Percentiles rank a stretch among this genome's conserved stretches.
Conservation (phyloP, 768 basidiomycete genomes). For the Dentipellis sp. region DNA sequence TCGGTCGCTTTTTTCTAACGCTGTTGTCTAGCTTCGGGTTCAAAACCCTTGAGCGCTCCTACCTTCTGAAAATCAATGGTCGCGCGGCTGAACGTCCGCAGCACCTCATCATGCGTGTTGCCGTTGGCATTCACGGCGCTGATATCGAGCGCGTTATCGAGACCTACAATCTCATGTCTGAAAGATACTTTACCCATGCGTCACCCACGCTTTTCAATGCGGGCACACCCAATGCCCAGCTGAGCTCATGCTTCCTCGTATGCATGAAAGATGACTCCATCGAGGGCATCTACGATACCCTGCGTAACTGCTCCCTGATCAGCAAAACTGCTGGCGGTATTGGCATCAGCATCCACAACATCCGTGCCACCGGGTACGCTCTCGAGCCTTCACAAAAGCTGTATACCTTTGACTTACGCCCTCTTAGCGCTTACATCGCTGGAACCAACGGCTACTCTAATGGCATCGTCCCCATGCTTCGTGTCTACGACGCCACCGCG, state of each 20-base stretch:
- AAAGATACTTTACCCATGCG: slow-evolving; percentile 97
- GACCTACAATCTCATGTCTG: slow-evolving; percentile 95
- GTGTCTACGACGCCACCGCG: slow-evolving; percentile 95
- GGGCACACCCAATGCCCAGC: slow-evolving; percentile 90
- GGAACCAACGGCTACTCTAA: slow-evolving; percentile 99
- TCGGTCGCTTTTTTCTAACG: neutral
- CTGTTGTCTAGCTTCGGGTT: slow-evolving; percentile 75
- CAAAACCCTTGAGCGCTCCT: slow-evolving; percentile 98
- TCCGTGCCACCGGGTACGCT: slow-evolving; percentile 85
- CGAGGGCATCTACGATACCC: slow-evolving; percentile 97
- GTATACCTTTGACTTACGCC: neutral
- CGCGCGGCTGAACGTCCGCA: slow-evolving; percentile 96
- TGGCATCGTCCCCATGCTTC: slow-evolving; percentile 98
- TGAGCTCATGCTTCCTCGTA: slow-evolving; percentile 95
- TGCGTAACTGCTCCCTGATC: slow-evolving; percentile 98
- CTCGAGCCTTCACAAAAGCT: neutral
- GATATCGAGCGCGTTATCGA: slow-evolving; percentile 86
- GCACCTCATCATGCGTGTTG: slow-evolving; percentile 99
- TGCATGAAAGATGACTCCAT: slow-evolving; percentile 99
- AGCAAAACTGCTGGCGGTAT: slow-evolving; percentile 99
- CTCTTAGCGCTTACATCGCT: slow-evolving; percentile 84
- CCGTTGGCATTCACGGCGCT: slow-evolving; percentile 89
- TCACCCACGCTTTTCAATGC: slow-evolving; percentile 98
- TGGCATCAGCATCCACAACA: slow-evolving; percentile 91
- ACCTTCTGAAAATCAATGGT: slow-evolving; percentile 89